A percentile compares a stretch with the other conserved stretches of the same genome.
phyloP scores from a whole-genome alignment of 495 filamentous ascomycete species.

The Arthonia radiata region DNA sequence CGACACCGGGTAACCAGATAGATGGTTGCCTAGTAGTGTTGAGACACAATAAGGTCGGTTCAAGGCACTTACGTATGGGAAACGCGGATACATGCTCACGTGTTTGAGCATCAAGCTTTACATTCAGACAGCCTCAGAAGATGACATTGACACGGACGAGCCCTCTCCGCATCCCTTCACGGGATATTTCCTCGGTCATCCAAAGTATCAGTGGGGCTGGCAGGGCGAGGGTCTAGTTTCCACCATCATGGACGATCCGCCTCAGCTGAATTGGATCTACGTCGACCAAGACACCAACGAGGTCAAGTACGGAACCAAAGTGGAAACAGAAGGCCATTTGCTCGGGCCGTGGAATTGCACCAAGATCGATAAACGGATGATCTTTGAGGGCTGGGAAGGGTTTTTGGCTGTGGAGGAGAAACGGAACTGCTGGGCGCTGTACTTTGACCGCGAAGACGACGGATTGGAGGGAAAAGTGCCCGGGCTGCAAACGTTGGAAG shows the following conservation, averaged over 20 bases:
- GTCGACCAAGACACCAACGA: conserved; percentile 29
- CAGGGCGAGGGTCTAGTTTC: conserved; percentile 25
- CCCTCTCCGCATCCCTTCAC: conserved; percentile 27
- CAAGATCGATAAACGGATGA: conserved; percentile 26
- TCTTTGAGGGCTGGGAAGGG: conserved; percentile 27
- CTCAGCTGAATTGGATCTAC: conserved; percentile 40
- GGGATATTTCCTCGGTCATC: conserved; percentile 35
- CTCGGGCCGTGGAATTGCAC: conserved; percentile 33
- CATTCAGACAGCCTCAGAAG: conserved; percentile 15
- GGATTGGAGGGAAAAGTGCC: conserved; percentile 14
- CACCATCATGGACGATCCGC: conserved; percentile 30
- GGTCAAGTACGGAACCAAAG: conserved; percentile 26
- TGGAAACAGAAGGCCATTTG: conserved; percentile 18
- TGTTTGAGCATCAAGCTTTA: conserved; percentile 7
- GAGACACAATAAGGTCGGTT: conserved; percentile 16
- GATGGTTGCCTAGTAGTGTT: conserved; percentile 22
- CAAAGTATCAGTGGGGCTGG: conserved; percentile 20
- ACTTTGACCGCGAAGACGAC: conserved; percentile 23
- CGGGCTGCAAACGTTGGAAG: conserved; percentile 14
- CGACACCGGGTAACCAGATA: conserved; percentile 9
- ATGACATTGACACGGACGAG: conserved; percentile 11
- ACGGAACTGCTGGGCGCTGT: conserved; percentile 20
- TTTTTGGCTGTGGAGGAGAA: conserved; percentile 22
- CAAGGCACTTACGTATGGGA: neutral
- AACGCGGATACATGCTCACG: conserved; percentile 4